Percentiles rank a stretch among this genome's conserved stretches.
These are phyloP conservation scores for Craspedostauros australis DNA, from an alignment of 108 stramenopile species.

Conservation along the genomic window DNA sequence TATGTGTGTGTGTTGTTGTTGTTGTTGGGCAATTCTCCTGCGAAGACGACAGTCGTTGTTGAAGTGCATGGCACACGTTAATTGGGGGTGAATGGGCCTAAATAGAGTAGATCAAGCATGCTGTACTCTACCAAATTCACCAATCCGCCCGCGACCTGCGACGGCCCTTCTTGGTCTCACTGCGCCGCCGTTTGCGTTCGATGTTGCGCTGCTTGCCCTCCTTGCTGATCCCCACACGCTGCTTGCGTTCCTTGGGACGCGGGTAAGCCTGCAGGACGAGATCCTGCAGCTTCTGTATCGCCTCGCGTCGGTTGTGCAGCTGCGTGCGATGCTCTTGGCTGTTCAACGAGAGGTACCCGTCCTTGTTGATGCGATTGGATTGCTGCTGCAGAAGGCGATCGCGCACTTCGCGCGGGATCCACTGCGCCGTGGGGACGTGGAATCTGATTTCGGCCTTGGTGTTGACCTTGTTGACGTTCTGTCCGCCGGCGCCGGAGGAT, in stretches of 20 bases:
- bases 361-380: constrained; percentile 73
- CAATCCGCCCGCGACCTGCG: too few species aligned
- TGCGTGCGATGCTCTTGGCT: constrained; percentile 89
- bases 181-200: constrained; percentile 53
- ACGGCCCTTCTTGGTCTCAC: constrained; percentile 30
- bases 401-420: constrained; percentile 82
- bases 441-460: constrained; percentile 88
- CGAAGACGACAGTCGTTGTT: too few species aligned
- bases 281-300: constrained; percentile 65
- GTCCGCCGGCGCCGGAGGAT: constrained; percentile 81
- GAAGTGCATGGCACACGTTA: too few species aligned
- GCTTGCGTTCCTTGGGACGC: constrained; percentile 67
- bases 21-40: too few species aligned
- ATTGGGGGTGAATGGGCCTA: too few species aligned
- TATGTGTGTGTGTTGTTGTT: too few species aligned
- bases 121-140: too few species aligned
- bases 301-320: constrained; percentile 68
- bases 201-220: constrained; percentile 52
- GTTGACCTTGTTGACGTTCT: constrained; percentile 94
- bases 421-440: constrained; percentile 51
- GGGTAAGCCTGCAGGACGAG: constrained; percentile 56
- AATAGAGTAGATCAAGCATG: too few species aligned
- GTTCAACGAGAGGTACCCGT: constrained; percentile 62
- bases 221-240: constrained; percentile 54
- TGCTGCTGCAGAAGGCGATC: constrained; percentile 65